A percentile compares a stretch with the other conserved stretches of the same genome.
Evolutionary conservation across 2,329 filamentous ascomycete genomes (phyloP).

Genomic region (Diplocarpon rosae): DNA sequence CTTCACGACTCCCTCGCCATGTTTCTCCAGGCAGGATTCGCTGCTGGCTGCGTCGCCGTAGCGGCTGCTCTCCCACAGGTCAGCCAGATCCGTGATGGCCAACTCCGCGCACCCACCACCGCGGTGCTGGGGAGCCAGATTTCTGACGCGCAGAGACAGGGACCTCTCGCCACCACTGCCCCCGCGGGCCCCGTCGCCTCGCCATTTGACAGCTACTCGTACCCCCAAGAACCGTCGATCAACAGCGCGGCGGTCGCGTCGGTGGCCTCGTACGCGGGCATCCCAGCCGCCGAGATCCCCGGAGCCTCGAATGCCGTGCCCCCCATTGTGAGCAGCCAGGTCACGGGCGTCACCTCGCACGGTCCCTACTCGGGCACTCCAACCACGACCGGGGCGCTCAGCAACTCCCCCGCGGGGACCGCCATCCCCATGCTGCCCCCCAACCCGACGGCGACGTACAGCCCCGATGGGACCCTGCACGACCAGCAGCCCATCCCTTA

Average conservation of each 20-base stretch:
- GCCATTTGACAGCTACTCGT: constrained; percentile 16
- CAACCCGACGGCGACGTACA: constrained; percentile 57
- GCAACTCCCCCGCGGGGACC: constrained; percentile 43
- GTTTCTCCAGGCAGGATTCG: constrained; percentile 14
- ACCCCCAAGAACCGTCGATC: constrained; percentile 17
- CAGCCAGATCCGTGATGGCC: constrained; percentile 10
- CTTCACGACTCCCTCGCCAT: no score
- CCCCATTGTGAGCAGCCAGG: constrained; percentile 36
- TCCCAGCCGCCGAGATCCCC: constrained; percentile 21
- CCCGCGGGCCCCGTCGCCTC: constrained; percentile 2
- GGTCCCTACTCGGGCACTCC: constrained; percentile 56
- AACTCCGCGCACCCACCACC: constrained; percentile 6
- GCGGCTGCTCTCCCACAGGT: constrained; percentile 13
- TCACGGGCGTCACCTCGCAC: constrained; percentile 53
- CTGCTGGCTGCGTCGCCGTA: constrained; percentile 13
- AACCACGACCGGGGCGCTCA: constrained; percentile 59
- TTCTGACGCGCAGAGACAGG: no score
- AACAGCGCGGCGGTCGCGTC: constrained; percentile 21
- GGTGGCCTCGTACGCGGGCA: constrained; percentile 18
- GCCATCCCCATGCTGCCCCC: constrained; percentile 48
- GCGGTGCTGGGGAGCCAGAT: not conserved
- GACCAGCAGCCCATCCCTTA: constrained; percentile 61
- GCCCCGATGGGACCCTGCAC: constrained; percentile 57
- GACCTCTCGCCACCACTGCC: not conserved
- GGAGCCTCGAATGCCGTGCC: constrained; percentile 17